Evolutionary conservation across 163 green algal species (phyloP), one percentile per base, ranked within the genome.

Genomic region (Smithsoniella earleae): DNA sequence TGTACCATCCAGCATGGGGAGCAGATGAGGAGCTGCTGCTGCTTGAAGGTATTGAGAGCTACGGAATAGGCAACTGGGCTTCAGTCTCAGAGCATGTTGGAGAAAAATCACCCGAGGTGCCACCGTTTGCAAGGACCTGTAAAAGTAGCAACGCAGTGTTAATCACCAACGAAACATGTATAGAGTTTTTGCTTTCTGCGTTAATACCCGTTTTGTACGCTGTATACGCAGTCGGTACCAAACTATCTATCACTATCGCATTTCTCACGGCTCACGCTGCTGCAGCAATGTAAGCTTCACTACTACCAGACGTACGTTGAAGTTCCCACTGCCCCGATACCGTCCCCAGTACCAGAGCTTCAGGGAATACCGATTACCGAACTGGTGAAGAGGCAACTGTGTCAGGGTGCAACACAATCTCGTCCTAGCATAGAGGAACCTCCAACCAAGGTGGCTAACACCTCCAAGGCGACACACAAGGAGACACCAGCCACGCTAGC

Each of bases 21-120:
- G 88, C 90, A 4, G 93, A 98, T 72, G 93, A 98, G 77, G 93
- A 98, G 85, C 77, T 95, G 74, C 85, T 98, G 64, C 79, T 98
- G 74, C 80, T 98, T 69, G 93, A 98, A 79, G 93, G 79, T 0
- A 80, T 96, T 2, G 89, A 95, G 66, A 85, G 86, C 37, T 90
- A 85, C 73, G 90, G 81, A 82, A 54, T 96, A 37, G 91, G 90
- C 74, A 97, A 97, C 86, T 98, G 93, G 93, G 73, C 62, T 2
- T 84, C 88, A 3, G 82, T 97, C 2, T 79, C 83, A 28, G 86
- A 96, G 66, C 87, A 96, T 75, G 86, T 98, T 36, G 91, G 90
- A 54, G 85, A 77, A 33, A 97, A 96, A 80, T 79, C 64, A 4
- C 72, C 77, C 28, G 81, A 80, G 18, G 78, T 87, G 62, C 81